Evolutionary conservation across 345 rosid genomes (phyloP), one percentile per base, ranked within the genome.

Genomic region (Populus ilicifolia): DNA sequence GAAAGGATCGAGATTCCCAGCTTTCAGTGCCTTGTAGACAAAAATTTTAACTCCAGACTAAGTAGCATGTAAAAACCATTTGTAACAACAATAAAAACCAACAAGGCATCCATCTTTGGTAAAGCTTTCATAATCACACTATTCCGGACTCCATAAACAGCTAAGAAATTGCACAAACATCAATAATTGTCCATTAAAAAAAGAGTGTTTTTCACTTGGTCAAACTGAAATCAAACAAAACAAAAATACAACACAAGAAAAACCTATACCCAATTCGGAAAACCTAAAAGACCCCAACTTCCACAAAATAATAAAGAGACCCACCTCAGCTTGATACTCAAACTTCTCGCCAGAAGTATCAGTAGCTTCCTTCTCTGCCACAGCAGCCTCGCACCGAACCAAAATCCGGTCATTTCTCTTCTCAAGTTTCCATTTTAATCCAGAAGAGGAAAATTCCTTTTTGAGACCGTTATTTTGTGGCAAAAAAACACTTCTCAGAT

Each of bases 271-370:
- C 35, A n/a, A 10, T 30, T 39, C 38, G 14, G 17, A 35, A 35
- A 50, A 44, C 54, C 33, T 61, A 33, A 69, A 8, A 5, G 71
- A 56, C 2, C 3, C 21, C 36, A 0, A 17, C 75, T 17, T 35
- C 18, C 35, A 9, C 7, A 41, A 80, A 80, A 83, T 72, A 29
- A 54, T 11, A n/a, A 62, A 75, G 70, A 79, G 30, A 64, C 89
- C 75, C 83, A 96, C 99, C 97, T 96, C 99, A 6, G 99, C 99
- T 85, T 96, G 99, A 81, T 93, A 96, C 88, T 96, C 98, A 63
- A 84, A 96, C 87, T 90, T 92, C 90, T 96, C 99, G 43, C 93
- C 97, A 5, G 97, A 83, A 39, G 85, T 78, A 77, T 91, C 98
- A 0, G 90, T 70, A 6, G 93, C 88, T 77, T 96, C 97, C 65